Evolutionary conservation across 2,329 filamentous ascomycete genomes (phyloP).

Genomic region (Zymoseptoria crescenta): DNA sequence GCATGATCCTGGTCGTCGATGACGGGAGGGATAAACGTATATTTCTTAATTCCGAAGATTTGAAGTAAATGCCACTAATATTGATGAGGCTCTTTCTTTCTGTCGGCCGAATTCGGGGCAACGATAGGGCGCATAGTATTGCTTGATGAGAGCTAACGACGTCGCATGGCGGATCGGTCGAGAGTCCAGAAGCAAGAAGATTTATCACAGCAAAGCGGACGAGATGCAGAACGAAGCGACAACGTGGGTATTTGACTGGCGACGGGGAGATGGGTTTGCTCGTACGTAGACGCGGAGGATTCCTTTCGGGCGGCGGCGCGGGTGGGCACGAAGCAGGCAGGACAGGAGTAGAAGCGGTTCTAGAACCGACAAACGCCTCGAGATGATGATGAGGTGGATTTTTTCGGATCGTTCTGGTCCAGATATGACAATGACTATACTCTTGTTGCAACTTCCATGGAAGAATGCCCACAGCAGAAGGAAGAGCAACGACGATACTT

Average conservation of each 20-base stretch:
- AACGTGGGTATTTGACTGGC: constrained; percentile 16
- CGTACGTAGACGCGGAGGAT: background rate
- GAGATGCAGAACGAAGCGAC: constrained; percentile 2
- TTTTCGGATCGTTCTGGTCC: background rate
- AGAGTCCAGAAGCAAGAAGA: constrained; percentile 1
- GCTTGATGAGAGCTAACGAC: background rate
- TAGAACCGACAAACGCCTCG: background rate
- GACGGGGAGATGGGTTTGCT: background rate
- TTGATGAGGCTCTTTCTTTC: background rate
- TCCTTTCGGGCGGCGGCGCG: background rate
- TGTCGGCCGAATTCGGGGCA: background rate
- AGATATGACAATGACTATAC: background rate
- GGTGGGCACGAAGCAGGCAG: too few relatives aligned
- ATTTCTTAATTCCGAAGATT: background rate
- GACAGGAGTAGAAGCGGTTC: background rate
- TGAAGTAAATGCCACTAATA: constrained; percentile 6
- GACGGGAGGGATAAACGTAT: background rate
- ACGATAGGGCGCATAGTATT: background rate
- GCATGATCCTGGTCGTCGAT: background rate
- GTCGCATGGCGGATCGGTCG: background rate
- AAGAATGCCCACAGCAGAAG: background rate
- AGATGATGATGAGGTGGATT: background rate
- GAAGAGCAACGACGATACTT: background rate
- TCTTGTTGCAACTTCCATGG: too few relatives aligned
- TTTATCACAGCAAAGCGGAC: background rate